Percentiles rank a stretch among this genome's conserved stretches.
Evolutionary conservation across 176 grass and related monocot species (phyloP).

Genomic region (Puccinellia tenuiflora): DNA sequence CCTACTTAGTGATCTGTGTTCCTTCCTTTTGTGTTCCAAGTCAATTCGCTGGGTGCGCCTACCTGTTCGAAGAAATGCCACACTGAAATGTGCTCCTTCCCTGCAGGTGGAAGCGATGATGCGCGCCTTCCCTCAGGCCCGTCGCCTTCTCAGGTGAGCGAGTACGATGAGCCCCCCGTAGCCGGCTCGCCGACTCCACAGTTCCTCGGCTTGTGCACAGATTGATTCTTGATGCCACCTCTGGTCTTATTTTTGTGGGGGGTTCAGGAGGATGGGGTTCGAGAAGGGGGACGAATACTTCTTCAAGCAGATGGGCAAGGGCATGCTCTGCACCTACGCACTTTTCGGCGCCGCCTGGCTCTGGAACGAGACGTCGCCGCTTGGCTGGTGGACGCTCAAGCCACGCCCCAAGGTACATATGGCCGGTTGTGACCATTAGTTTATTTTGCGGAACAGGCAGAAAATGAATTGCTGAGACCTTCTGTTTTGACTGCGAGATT

Average conservation of each 20-base stretch:
- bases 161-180: neutral
- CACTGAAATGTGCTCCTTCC: neutral
- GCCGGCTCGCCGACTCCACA: neutral
- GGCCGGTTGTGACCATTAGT: neutral
- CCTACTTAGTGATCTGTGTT: neutral
- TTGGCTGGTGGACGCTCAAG: constrained; percentile 85
- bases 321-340: constrained; percentile 62
- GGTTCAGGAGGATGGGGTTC: constrained; percentile 48
- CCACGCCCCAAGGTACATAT: constrained; percentile 73
- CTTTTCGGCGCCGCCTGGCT: constrained; percentile 55
- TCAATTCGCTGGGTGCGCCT: neutral
- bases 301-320: constrained; percentile 82
- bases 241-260: neutral
- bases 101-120: constrained; percentile 30
- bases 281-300: constrained; percentile 72
- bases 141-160: constrained; percentile 51
- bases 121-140: constrained; percentile 41
- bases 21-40: neutral
- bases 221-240: neutral
- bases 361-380: constrained; percentile 78
- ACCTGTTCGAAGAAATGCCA: constrained; percentile 23
- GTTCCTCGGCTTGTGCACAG: neutral
- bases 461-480: neutral
- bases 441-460: neutral
- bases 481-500: neutral